A percentile compares a stretch with the other conserved stretches of the same genome.
phyloP scores from a whole-genome alignment of 225 moss, liverwort and hornwort genomes.

The Bryum argenteum region DNA sequence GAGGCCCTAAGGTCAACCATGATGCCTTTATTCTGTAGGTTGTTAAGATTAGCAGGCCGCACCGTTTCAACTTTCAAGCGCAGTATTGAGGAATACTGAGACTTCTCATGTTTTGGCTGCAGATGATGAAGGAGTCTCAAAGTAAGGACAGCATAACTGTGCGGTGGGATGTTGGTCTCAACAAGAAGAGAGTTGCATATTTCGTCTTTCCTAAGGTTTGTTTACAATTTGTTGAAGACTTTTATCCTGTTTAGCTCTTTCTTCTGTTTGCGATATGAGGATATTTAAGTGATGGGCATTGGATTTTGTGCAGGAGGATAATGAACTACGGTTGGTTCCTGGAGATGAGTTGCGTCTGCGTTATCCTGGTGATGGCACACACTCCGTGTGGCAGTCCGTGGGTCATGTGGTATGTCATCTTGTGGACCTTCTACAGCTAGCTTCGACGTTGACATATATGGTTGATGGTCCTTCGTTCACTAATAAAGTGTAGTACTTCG shows the following conservation, averaged over 20 bases:
- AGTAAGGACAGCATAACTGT: slow-evolving; percentile 96
- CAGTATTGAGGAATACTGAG: neutral
- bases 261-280: neutral
- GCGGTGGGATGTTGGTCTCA: slow-evolving; percentile 95
- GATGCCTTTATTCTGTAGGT: neutral
- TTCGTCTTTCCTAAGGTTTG: slow-evolving; percentile 96
- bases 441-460: neutral
- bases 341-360: slow-evolving; percentile 94
- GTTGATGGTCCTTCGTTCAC: slow-evolving; percentile 11
- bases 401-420: slow-evolving; percentile 79
- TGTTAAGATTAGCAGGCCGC: neutral
- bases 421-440: neutral
- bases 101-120: slow-evolving; percentile 24
- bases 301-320: slow-evolving; percentile 73
- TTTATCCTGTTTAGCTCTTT: neutral
- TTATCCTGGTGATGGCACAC: slow-evolving; percentile 82
- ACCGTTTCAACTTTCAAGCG: neutral
- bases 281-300: neutral
- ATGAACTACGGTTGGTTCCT: slow-evolving; percentile 92
- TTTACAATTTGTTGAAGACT: neutral
- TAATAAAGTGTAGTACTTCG: neutral
- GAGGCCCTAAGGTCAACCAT: no score
- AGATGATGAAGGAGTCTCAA: slow-evolving; percentile 99
- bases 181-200: slow-evolving; percentile 93
- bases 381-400: slow-evolving; percentile 98